Base-by-base conservation (phyloP, 1,284 basidiomycete species). In the Apiotrichum domesticum region DNA sequence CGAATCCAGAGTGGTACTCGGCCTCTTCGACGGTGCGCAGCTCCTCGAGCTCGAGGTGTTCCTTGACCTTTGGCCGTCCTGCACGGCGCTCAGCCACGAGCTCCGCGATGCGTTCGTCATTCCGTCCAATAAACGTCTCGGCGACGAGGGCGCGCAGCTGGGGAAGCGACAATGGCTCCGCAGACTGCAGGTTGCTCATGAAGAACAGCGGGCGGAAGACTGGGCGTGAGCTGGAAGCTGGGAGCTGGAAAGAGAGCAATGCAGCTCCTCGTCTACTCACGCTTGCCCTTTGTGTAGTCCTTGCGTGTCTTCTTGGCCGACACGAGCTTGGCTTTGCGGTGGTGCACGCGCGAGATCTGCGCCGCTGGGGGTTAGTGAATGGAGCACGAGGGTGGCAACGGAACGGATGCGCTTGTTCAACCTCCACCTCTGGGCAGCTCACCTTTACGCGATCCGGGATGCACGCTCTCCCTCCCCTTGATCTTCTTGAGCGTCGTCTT, bases 161-260 rank as follows among this genome's bases (percentile, higher is more conserved):
- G 37, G 82, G 78, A 3, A 93, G 79, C 0, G 84, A 80, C 50
- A 92, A 72, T 0, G 80, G 80, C 4, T 82, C 79, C 0, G 88
- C 86, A 2, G 72, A 71, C 21, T 68, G 58, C 6, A 93, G 70
- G 2, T 86, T 82, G 65, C 87, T 81, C 66, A 83, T 87, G 77
- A 92, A 92, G 76, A 92, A 93, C 9, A 82, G 79, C 66, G 85
- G 89, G 46, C 88, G 79, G 68, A 88, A 85, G 61, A 84, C 90
- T 80, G 61, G 29, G 1, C 10, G 47, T 37, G 47, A 39, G 37
- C 7, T 10, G 35, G 0, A 34, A 6, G 29, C 14, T 29, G 29
- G 29, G 29, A 29, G 29, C 29, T 29, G 29, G 3, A 29, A 29
- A 3, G 29, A 29, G 29, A 29, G 29, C 29, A 29, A 3, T 29